Evolutionary conservation across 2,329 filamentous ascomycete species (phyloP), one percentile per base, ranked within the genome.

Genomic region (Aspergillus sp.): DNA sequence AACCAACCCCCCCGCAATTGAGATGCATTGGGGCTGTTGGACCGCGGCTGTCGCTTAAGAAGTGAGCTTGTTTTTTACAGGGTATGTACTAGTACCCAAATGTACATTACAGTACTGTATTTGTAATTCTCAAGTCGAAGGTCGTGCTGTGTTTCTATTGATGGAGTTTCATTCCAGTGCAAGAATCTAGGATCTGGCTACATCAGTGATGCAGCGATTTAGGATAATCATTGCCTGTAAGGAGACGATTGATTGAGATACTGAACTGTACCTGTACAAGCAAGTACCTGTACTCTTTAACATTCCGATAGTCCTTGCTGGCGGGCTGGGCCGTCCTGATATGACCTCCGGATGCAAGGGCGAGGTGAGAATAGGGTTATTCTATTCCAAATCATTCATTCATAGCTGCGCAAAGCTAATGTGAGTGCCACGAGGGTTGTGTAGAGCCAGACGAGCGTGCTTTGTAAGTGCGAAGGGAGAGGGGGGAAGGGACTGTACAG

Each of bases 1-100:
- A 15, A 43, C 38, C 4, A 41, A 39, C 12, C 41, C 12, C 41
- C 25, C 46, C 37, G 38, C 38, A 39, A 41, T 33, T 38, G 42
- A 50, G 22, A 22, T 22, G 17, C 19, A 13, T 42, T 19, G 22
- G 19, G 22, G 13, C 41, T 39, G 10, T 10, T 19, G 17, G 17
- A 17, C 42, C 43, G 43, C 43, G 43, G 43, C 43, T 45, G 43
- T 45, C 43, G 43, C 43, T 45, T 45, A 45, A 37, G n/a, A 30
- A 30, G 25, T 2, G 25, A 10, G 10, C 25, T 30, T 60, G 61
- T 54, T 57, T 52, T 56, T 55, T 60, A 37, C 17, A 37, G 12
- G 13, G 7, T 37, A 37, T 17, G 17, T 39, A 39, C 17, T 39
- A 3, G 17, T 39, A 39, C 37, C 17, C 22, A 39, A 35, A 19